Percentiles rank a stretch among this genome's conserved stretches.
Conservation (phyloP, 352 stramenopile genomes). For the Ophiocytium majus region DNA sequence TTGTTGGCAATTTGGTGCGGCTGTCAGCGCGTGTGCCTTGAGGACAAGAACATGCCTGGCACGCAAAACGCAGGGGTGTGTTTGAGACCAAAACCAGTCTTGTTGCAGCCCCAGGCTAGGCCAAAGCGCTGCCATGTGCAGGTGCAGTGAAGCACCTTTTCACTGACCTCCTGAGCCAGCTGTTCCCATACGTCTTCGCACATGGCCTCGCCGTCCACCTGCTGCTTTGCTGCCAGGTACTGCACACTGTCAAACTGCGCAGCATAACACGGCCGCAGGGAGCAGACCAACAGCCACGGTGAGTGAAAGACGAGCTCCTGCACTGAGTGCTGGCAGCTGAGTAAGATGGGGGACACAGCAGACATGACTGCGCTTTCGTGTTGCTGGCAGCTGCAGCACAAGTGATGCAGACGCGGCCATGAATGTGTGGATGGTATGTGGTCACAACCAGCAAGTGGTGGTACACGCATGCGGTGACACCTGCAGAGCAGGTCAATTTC, state of each 20-base stretch:
- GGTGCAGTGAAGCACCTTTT: conserved; percentile 10
- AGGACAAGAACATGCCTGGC: not conserved
- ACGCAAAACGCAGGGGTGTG: not conserved
- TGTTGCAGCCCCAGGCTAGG: not conserved
- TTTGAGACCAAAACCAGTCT: not conserved
- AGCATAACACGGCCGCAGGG: not conserved
- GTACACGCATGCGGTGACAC: no score
- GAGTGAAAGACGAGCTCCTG: no score
- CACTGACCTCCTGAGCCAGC: conserved; percentile 58
- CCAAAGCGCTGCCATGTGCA: not conserved
- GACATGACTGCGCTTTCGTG: no score
- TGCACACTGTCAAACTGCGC: conserved; percentile 62
- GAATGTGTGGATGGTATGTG: no score
- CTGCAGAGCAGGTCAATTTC: no score
- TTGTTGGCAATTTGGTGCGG: not conserved
- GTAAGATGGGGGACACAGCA: no score
- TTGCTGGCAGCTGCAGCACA: no score
- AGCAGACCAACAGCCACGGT: conserved; percentile 10
- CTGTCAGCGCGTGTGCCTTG: not conserved
- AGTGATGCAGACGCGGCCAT: no score
- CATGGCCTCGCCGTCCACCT: conserved; percentile 64
- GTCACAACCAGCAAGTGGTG: no score
- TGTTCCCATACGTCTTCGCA: conserved; percentile 61
- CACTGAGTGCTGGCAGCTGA: no score
- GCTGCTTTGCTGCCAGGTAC: conserved; percentile 70